Evolutionary conservation across 495 filamentous ascomycete species (phyloP), one percentile per base, ranked within the genome.

Genomic region (Aspergillus egyptiacus): DNA sequence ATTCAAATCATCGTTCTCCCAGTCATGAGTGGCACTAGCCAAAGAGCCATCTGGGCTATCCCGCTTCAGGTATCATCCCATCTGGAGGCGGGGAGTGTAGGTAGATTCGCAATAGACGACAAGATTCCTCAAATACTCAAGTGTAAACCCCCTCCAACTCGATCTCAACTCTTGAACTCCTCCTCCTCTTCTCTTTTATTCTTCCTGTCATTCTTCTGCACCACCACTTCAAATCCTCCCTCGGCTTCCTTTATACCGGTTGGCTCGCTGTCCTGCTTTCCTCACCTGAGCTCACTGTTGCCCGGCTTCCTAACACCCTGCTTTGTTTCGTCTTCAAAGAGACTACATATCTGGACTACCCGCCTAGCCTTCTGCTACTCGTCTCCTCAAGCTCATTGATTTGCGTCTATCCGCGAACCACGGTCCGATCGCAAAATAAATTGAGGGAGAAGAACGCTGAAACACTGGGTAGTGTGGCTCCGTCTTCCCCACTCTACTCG

Each of bases 191-290:
- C 50, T 48, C 55, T n/a, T 41, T 36, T 38, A 40, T 50, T 49
- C 56, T 47, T 48, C 53, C 53, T 47, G 51, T 57, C 59, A 62
- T 61, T 64, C 22, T 40, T 23, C 38, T 17, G 20, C 59, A 55
- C 45, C 50, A 43, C 38, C 41, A 25, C 42, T 46, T 47, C 62
- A 55, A 60, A 61, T 59, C 59, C 63, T 15, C 6, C 27, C 41
- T 33, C 27, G 7, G 15, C n/a, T n/a, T 17, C 41, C 7, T 53
- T 53, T 50, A 28, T 45, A n/a, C n/a, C 55, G 43, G 49, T 53
- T 56, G 45, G 56, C 46, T 40, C 50, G 5, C 10, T 7, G 22
- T 18, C 9, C 13, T 32, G 46, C 41, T 37, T 51, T 46, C 47
- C 42, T 45, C 27, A 18, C 32, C n/a, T n/a, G n/a, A n/a, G n/a